Evolutionary conservation across 208 protist species (phyloP).

Genomic region (Trypanosomatidae sp.): DNA sequence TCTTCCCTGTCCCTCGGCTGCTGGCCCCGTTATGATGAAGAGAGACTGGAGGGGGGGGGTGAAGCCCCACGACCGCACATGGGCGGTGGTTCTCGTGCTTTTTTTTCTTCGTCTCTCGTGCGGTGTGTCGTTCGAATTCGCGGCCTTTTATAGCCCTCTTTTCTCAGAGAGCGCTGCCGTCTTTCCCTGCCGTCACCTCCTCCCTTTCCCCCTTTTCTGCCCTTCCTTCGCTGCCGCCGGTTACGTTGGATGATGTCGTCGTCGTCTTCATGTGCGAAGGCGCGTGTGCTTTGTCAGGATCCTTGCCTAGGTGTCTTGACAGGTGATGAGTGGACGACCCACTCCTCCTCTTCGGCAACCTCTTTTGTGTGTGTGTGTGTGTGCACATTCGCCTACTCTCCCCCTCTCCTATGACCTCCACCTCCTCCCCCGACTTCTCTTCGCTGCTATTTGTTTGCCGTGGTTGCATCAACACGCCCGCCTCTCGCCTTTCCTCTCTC

Average conservation of each 20-base stretch:
- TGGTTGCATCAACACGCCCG: not conserved
- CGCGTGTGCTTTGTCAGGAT: not conserved
- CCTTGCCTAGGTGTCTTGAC: not conserved
- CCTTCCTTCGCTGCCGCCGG: not conserved
- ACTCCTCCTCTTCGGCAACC: not conserved
- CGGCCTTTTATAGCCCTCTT: not conserved
- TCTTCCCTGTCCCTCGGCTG: not conserved
- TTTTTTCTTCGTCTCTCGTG: not conserved
- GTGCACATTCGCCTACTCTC: not conserved
- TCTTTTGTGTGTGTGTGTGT: no score
- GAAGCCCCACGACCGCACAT: no score
- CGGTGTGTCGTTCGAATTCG: not conserved
- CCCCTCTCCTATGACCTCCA: not conserved
- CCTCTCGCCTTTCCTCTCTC: not conserved
- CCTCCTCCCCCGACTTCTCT: not conserved
- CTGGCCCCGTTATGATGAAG: no score
- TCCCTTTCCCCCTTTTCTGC: not conserved
- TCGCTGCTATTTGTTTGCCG: not conserved
- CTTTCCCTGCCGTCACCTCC: not conserved
- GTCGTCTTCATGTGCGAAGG: not conserved
- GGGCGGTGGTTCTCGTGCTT: not conserved
- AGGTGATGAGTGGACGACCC: not conserved
- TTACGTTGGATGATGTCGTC: not conserved
- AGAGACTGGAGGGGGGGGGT: no score
- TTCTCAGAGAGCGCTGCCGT: not conserved